Percentiles rank a stretch among this genome's conserved stretches.
Conservation (phyloP, 768 basidiomycete species). For the Dacryopinax spathularia region DNA sequence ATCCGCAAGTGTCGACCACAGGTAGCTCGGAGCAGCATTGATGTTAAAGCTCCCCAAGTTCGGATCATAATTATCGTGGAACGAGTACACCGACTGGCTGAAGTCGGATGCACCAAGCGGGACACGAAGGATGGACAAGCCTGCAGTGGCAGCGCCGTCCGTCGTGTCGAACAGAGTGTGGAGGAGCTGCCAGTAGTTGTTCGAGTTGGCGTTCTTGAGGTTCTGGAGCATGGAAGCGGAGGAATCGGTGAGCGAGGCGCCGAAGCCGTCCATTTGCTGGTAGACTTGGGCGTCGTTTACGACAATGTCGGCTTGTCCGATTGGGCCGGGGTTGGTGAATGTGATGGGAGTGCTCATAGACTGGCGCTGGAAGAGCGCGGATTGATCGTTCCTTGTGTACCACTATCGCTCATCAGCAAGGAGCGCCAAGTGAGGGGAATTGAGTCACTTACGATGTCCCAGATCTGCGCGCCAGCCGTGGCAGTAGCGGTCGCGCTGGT, state of each 20-base stretch:
- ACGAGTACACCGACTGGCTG: neutral
- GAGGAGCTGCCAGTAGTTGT: conserved; percentile 45
- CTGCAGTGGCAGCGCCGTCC: conserved; percentile 48
- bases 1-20: conserved; percentile 52
- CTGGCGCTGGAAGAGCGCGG: neutral
- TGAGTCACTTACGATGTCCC: conserved; percentile 4
- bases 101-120: conserved; percentile 65
- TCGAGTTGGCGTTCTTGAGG: conserved; percentile 43
- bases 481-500: neutral
- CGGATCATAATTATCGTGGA: neutral
- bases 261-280: conserved; percentile 34
- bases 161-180: conserved; percentile 45
- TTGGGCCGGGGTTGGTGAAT: conserved; percentile 41
- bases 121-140: conserved; percentile 53
- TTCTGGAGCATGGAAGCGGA: conserved; percentile 46
- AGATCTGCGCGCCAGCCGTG: neutral
- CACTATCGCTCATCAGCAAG: neutral
- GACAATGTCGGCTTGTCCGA: conserved; percentile 47
- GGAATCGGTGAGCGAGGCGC: conserved; percentile 51
- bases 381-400: neutral
- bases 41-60: conserved; percentile 35
- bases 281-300: conserved; percentile 41
- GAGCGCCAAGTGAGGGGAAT: neutral
- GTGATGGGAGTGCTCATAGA: conserved; percentile 32
- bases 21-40: conserved; percentile 41